Base-by-base conservation (phyloP, 257 asterid genomes). In the Voacanga thouarsii region DNA sequence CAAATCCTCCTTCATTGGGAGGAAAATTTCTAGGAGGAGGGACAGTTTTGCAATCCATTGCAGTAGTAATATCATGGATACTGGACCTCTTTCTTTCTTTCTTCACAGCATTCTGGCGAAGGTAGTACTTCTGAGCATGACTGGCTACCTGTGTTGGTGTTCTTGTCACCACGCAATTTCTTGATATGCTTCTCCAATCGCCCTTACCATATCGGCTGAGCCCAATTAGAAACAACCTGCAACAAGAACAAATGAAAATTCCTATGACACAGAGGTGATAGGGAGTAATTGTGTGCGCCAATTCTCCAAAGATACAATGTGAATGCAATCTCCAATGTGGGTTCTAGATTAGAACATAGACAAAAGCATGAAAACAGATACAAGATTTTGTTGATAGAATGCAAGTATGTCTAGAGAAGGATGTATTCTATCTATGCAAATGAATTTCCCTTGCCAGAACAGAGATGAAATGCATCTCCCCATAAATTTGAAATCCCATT, bases 111-210 rank as follows among this genome's bases (percentile, higher is more conserved):
- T 76, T 85, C 53, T 90, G 98, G 16, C 98, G 97, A 50, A 92
- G 96, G 83, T 84, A 94, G 47, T 90, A 94, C 37, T 94, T 94
- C 77, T 94, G 98, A 11, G 98, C 98, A 71, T 94, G 98, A 72
- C 98, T 94, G 15, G 98, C 98, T 53, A 94, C 98, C 78, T 94
- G 98, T 3, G 98, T 94, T 12, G 98, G 96, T 6, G 98, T 94
- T 83, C 97, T 88, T 0, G 98, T 87, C 15, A 94, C 97, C 44
- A 94, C 98, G 41, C 89, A 94, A 1, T 94, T 92, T 78, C 98
- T 89, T n/a, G 98, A 94, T 30, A 94, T 94, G 86, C 98, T 94
- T 80, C 98, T 89, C 98, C 98, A 94, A 65, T 94, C 98, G 7
- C 98, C 98, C 82, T 89, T 94, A 11, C 97, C 98, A 12, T 89